Percentiles rank a stretch among this genome's conserved stretches.
These are phyloP conservation scores for Chaetoceros muelleri DNA, from an alignment of 108 stramenopile genomes.

Conservation along the genomic window DNA sequence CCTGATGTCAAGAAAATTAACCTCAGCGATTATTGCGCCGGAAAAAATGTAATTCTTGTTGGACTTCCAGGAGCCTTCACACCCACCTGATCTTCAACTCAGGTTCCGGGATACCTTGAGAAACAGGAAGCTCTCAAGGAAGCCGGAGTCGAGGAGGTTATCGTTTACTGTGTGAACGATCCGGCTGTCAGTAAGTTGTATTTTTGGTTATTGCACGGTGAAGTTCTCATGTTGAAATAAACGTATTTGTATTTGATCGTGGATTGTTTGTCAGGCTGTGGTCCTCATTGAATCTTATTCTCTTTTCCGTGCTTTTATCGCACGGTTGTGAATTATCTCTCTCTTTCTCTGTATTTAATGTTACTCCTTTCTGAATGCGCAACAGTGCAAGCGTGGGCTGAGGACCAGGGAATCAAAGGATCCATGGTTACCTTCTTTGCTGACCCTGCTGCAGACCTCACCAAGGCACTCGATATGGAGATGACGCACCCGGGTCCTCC, in stretches of 20 bases:
- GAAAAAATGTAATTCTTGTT: conserved; percentile 43
- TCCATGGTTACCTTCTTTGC: conserved; percentile 44
- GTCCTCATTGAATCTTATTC: too few relatives aligned
- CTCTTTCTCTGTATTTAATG: too few relatives aligned
- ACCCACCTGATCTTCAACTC: conserved; percentile 70
- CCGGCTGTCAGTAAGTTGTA: background rate
- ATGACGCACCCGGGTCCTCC: conserved; percentile 43
- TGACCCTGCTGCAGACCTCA: conserved; percentile 46
- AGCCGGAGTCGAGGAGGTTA: conserved; percentile 43
- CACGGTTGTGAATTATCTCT: background rate
- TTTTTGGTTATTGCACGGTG: background rate
- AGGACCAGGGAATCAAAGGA: conserved; percentile 31
- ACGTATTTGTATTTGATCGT: too few relatives aligned
- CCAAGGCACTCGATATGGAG: conserved; percentile 53
- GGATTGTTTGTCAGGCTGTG: too few relatives aligned
- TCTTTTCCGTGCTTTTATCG: too few relatives aligned
- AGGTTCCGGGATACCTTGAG: conserved; percentile 57
- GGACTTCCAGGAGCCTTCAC: conserved; percentile 68
- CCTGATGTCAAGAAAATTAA: conserved; percentile 24
- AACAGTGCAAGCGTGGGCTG: conserved; percentile 65
- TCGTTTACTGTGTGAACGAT: conserved; percentile 65
- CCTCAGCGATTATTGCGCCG: conserved; percentile 32
- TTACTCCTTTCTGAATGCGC: too few relatives aligned
- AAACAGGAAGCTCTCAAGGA: conserved; percentile 53
- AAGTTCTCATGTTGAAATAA: too few relatives aligned